phyloP scores from a whole-genome alignment of 805 yeast species.

The Starmerella geochares region DNA sequence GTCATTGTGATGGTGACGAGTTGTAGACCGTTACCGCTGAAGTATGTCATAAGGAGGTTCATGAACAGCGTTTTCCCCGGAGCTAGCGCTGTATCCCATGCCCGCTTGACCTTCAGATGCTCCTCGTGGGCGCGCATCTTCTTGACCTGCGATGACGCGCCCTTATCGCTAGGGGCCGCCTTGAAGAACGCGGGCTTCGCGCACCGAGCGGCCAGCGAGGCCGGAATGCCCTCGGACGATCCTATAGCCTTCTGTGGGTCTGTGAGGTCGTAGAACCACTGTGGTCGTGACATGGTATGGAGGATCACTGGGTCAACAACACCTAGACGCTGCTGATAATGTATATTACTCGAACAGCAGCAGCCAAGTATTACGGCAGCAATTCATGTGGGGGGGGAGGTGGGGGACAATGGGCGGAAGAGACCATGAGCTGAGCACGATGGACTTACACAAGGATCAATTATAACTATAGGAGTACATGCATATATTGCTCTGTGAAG shows the following conservation, averaged over 20 bases:
- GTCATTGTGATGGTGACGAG: conserved; percentile 88
- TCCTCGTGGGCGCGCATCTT: conserved; percentile 22
- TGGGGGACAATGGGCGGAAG: no score
- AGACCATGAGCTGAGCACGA: no score
- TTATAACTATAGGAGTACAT: neutral
- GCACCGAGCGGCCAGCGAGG: conserved; percentile 12
- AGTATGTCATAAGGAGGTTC: conserved; percentile 81
- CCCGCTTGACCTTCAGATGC: conserved; percentile 41
- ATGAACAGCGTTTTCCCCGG: conserved; percentile 84
- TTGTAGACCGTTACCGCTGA: conserved; percentile 85
- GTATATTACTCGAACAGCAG: no score
- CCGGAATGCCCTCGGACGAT: conserved; percentile 4
- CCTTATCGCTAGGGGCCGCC: conserved; percentile 1
- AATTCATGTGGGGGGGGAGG: no score
- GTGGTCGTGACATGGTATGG: conserved; percentile 18
- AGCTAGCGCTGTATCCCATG: conserved; percentile 75
- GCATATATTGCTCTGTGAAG: no score
- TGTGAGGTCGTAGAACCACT: conserved; percentile 28
- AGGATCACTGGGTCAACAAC: no score
- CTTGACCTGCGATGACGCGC: conserved; percentile 10
- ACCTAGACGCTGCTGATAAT: no score
- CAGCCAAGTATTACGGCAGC: neutral
- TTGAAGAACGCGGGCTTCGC: conserved; percentile 13
- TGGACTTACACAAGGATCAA: no score
- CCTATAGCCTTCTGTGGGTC: conserved; percentile 23